Base-by-base conservation (phyloP, 768 basidiomycete genomes). In the Daedaleopsis sinensis region DNA sequence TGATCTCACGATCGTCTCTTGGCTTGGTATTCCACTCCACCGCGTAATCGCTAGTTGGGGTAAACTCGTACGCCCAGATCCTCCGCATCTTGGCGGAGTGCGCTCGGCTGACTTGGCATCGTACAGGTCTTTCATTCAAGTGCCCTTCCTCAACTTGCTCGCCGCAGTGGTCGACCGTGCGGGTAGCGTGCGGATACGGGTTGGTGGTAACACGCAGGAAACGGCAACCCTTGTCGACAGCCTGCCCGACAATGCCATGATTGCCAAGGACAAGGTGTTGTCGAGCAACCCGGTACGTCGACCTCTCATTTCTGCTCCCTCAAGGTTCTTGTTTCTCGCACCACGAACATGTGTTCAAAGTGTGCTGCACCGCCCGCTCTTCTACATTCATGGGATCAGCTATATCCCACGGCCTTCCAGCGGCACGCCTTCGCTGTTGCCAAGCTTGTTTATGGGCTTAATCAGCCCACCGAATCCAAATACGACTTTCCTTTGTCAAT, bases 201-300 rank as follows among this genome's bases (percentile, higher is more conserved):
- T 84, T 16, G 83, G 83, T 23, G 83, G 83, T 35, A 84, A 84
- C 70, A 78, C 77, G 12, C 83, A 84, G 65, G 83, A 84, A 58
- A 75, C 78, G 74, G 67, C 71, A 75, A 68, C 76, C 3, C 71
- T 85, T 61, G 85, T 84, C 12, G 74, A 76, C 44, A 78, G 75
- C 38, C 80, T 86, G 7, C 70, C 82, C 0, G 79, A 84, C 55
- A 78, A 79, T 19, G 65, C 73, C 10, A 80, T 81, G 32, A 73
- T 90, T 32, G 76, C 82, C 50, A 92, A 91, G 71, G 76, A 79
- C 59, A 62, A 70, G 57, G 54, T 54, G 16, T 55, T 64, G n/a
- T 47, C 77, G 21, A 76, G 77, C 60, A 73, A 83, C 53, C 74
- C 77, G 35, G 5, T 64, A 64, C 12, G 68, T 74, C n/a, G 68